Percentiles rank a stretch among this genome's conserved stretches.
Conservation (phyloP, 1,284 basidiomycete genomes). For the Rugosomyces carneus region DNA sequence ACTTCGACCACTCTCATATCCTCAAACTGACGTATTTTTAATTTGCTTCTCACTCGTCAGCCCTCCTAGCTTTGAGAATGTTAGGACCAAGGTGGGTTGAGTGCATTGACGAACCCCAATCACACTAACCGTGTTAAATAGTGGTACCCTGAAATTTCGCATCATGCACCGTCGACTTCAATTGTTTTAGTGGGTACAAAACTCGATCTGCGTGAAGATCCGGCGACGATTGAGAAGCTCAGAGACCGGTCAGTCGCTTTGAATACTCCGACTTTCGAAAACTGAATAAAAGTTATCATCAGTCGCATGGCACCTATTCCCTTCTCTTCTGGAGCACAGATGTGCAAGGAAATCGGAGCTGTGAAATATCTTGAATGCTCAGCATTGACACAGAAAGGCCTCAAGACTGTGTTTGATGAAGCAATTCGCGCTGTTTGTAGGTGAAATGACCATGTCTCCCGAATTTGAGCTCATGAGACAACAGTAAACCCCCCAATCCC, state of each 20-base stretch:
- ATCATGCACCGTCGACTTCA: slow-evolving; percentile 93
- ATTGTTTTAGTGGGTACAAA: slow-evolving; percentile 98
- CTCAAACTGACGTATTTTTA: slow-evolving; percentile 98
- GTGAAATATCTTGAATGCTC: slow-evolving; percentile 98
- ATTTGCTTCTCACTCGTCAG: slow-evolving; percentile 98
- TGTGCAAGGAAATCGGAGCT: slow-evolving; percentile 92
- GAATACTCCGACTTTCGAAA: slow-evolving; percentile 1
- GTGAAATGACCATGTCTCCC: slow-evolving; percentile 31
- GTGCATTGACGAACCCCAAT: slow-evolving; percentile 2
- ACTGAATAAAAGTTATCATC: slow-evolving; percentile 11
- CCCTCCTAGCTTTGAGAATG: slow-evolving; percentile 97
- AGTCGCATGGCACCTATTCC: slow-evolving; percentile 94
- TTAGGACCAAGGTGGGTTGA: slow-evolving; percentile 82
- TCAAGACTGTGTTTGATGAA: slow-evolving; percentile 97
- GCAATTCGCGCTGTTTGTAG: slow-evolving; percentile 88
- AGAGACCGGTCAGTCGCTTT: slow-evolving; percentile 66
- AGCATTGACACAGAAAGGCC: slow-evolving; percentile 94
- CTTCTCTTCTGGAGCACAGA: slow-evolving; percentile 85
- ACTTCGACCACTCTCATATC: slow-evolving; percentile 95
- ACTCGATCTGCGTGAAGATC: slow-evolving; percentile 95
- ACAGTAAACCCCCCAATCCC: slow-evolving; percentile 69
- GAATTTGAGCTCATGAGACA: slow-evolving; percentile 6
- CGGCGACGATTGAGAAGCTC: slow-evolving; percentile 84
- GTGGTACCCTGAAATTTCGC: slow-evolving; percentile 96
- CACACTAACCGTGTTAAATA: slow-evolving; percentile 28